Evolutionary conservation across 139 green algal species (phyloP).

Genomic region (Chlamydomonas incerta): DNA sequence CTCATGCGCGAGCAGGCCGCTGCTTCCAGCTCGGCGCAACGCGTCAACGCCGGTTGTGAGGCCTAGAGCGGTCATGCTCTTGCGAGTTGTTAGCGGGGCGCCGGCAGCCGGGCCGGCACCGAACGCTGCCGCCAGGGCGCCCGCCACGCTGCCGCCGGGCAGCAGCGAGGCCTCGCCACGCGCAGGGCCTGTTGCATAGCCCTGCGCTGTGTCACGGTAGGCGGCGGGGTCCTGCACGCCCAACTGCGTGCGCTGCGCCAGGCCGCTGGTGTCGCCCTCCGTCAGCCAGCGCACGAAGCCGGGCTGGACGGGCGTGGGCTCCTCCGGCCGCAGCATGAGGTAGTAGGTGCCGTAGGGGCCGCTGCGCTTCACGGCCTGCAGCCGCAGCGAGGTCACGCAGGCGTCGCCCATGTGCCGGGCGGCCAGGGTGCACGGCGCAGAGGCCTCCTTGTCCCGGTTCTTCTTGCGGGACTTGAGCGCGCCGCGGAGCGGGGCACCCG

Average conservation of each 20-base stretch:
- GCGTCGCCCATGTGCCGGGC: background rate
- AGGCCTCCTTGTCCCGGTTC: background rate
- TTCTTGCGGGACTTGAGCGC: background rate
- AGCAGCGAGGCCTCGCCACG: no score
- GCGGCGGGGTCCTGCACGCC: no score
- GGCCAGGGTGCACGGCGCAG: background rate
- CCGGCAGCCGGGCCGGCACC: no score
- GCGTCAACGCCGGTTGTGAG: no score
- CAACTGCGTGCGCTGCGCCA: background rate
- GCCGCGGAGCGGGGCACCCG: background rate
- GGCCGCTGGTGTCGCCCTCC: background rate
- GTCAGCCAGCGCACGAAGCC: constrained; percentile 14
- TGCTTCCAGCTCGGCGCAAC: no score
- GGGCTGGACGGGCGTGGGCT: background rate
- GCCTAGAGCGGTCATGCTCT: no score
- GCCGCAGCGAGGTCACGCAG: background rate
- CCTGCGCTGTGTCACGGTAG: no score
- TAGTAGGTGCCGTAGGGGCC: background rate
- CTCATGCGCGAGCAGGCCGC: no score
- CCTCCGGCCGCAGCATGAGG: background rate
- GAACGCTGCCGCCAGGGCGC: no score
- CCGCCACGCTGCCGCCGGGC: no score
- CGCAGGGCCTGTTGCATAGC: no score
- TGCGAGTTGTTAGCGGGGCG: no score
- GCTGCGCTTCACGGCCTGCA: background rate